Percentiles rank a stretch among this genome's conserved stretches.
phyloP scores from a whole-genome alignment of 495 filamentous ascomycete species.

The Aspergillus wentii region DNA sequence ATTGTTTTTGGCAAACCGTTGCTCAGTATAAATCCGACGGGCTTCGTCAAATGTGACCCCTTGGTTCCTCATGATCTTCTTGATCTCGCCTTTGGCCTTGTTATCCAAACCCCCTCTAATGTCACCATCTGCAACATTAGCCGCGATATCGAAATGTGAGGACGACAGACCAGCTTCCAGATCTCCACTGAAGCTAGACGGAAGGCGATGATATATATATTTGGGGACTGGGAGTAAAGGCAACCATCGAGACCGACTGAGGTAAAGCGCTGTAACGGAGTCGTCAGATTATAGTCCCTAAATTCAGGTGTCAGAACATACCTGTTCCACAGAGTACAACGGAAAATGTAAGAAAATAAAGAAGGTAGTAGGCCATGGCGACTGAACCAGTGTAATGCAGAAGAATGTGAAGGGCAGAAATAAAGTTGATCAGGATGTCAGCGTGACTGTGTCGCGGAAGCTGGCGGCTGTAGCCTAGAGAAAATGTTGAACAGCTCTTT shows the following conservation, averaged over 20 bases:
- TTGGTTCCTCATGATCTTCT: conserved; percentile 79
- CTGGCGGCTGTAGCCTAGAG: too few relatives aligned
- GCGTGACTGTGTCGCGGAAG: conserved; percentile 1
- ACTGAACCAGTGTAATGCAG: not conserved
- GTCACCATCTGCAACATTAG: conserved; percentile 76
- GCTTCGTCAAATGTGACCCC: conserved; percentile 86
- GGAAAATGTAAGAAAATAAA: conserved; percentile 67
- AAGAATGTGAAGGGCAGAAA: not conserved
- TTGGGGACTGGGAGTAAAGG: conserved; percentile 54
- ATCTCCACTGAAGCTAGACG: conserved; percentile 69
- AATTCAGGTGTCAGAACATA: conserved; percentile 33
- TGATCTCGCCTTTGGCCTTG: conserved; percentile 69
- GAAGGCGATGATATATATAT: conserved; percentile 68
- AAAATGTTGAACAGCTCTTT: too few relatives aligned
- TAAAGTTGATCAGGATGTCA: conserved; percentile 1
- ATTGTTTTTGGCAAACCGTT: conserved; percentile 75
- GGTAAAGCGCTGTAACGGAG: conserved; percentile 57
- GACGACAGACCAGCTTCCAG: conserved; percentile 82
- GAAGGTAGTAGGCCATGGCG: conserved; percentile 64
- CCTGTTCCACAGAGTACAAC: conserved; percentile 58
- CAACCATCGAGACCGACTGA: conserved; percentile 75
- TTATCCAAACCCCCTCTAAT: conserved; percentile 74
- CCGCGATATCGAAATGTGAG: conserved; percentile 69
- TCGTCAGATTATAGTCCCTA: conserved; percentile 7
- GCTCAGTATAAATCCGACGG: conserved; percentile 74